Percentiles rank a stretch among this genome's conserved stretches.
Evolutionary conservation across 1,139 yeast species (phyloP).

Genomic region (Sugiyamaella pinicola): DNA sequence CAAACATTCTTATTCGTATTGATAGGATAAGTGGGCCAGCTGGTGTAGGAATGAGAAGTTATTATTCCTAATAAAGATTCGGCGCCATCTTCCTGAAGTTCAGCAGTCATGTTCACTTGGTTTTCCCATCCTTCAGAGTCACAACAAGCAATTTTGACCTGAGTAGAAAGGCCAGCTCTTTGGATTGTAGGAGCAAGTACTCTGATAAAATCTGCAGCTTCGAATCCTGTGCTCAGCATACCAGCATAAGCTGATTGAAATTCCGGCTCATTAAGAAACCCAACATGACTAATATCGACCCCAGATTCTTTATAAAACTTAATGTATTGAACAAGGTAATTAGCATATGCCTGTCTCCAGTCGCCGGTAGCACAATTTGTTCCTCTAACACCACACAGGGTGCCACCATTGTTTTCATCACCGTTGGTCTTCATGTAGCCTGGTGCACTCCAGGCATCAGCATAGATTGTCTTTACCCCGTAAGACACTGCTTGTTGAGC

Average conservation of each 20-base stretch:
- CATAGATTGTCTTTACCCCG: conserved; percentile 17
- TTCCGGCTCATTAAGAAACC: conserved; percentile 20
- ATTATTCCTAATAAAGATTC: conserved; percentile 20
- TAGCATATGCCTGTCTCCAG: conserved; percentile 22
- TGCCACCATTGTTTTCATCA: conserved; percentile 19
- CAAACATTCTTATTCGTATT: conserved; percentile 15
- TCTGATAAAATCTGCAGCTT: conserved; percentile 20
- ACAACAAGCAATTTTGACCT: conserved; percentile 20
- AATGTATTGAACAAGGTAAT: conserved; percentile 20
- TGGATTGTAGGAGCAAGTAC: conserved; percentile 14
- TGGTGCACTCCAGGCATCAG: conserved; percentile 31
- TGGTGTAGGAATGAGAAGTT: conserved; percentile 27
- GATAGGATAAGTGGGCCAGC: conserved; percentile 14
- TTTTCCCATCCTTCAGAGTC: conserved; percentile 21
- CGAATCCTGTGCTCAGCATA: conserved; percentile 17
- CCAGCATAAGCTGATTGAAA: conserved; percentile 14
- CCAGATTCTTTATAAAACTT: conserved; percentile 19
- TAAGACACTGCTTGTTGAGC: conserved; percentile 19
- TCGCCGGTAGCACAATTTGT: conserved; percentile 18
- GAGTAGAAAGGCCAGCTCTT: conserved; percentile 16
- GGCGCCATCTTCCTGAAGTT: conserved; percentile 18
- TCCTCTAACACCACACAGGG: conserved; percentile 19
- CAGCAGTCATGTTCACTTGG: conserved; percentile 18
- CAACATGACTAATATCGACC: conserved; percentile 17
- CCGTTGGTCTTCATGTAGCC: conserved; percentile 28